Evolutionary conservation across 2,329 filamentous ascomycete species (phyloP).

Genomic region (Colletotrichum endophyticum): DNA sequence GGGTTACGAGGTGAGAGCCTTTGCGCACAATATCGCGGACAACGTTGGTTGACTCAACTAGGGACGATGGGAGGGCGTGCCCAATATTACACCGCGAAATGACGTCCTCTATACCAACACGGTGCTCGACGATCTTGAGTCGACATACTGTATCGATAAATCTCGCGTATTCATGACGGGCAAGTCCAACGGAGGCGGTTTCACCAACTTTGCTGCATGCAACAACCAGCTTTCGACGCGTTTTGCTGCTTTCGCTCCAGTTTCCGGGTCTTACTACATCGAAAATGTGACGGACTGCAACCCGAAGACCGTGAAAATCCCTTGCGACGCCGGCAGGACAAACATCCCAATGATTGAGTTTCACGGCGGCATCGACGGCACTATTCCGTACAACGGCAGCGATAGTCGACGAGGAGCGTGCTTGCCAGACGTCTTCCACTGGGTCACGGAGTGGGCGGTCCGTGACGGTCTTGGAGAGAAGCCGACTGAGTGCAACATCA

Average conservation of each 20-base stretch:
- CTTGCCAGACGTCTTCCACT: conserved; percentile 47
- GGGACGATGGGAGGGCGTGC: conserved; percentile 44
- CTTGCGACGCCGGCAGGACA: conserved; percentile 38
- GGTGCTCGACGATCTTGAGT: conserved; percentile 42
- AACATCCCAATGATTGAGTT: conserved; percentile 52
- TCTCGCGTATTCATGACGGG: conserved; percentile 48
- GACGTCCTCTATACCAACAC: conserved; percentile 50
- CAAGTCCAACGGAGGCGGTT: conserved; percentile 50
- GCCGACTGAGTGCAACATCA: background rate
- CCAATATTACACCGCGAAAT: conserved; percentile 36
- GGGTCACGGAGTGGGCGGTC: conserved; percentile 40
- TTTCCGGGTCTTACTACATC: conserved; percentile 47
- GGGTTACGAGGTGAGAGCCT: conserved; percentile 37
- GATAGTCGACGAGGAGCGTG: conserved; percentile 41
- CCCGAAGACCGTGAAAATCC: conserved; percentile 36
- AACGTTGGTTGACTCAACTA: conserved; percentile 8
- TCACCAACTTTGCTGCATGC: conserved; percentile 47
- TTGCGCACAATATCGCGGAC: background rate
- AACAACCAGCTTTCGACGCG: conserved; percentile 35
- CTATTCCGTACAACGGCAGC: conserved; percentile 47
- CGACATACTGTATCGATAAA: conserved; percentile 42
- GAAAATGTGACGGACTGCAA: conserved; percentile 34
- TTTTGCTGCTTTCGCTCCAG: conserved; percentile 46
- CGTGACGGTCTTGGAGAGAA: conserved; percentile 28
- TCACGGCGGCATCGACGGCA: conserved; percentile 53